Evolutionary conservation across 495 filamentous ascomycete species (phyloP).

Genomic region (Neurospora pannonica): DNA sequence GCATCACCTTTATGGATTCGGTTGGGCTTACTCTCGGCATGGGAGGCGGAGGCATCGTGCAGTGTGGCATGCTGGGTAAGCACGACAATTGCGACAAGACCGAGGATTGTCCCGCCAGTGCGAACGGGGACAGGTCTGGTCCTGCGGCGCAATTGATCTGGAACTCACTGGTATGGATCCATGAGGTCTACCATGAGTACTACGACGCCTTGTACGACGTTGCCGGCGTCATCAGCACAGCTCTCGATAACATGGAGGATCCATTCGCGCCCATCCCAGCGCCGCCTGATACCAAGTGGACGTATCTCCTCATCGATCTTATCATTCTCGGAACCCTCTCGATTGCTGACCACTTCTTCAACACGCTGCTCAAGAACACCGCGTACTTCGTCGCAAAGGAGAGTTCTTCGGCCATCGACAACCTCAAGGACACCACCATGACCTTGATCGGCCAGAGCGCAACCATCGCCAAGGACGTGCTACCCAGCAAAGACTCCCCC

Average conservation of each 20-base stretch:
- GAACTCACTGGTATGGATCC: conserved; percentile 21
- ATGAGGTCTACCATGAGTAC: conserved; percentile 12
- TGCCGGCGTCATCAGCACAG: not conserved
- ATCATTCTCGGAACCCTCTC: conserved; percentile 14
- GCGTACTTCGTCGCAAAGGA: not conserved
- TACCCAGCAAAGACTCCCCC: not conserved
- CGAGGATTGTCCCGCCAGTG: not conserved
- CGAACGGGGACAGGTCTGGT: conserved; percentile 6
- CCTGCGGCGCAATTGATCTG: conserved; percentile 21
- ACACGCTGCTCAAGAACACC: not conserved
- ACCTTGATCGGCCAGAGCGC: conserved; percentile 1
- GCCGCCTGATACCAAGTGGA: conserved; percentile 12
- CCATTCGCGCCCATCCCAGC: conserved; percentile 23
- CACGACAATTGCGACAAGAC: not conserved
- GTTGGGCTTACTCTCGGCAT: conserved; percentile 45
- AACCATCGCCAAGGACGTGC: not conserved
- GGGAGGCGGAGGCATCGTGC: not conserved
- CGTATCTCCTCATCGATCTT: conserved; percentile 17
- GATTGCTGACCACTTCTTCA: conserved; percentile 17
- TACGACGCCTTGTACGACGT: not conserved
- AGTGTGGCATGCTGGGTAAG: not conserved
- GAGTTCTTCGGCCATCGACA: not conserved
- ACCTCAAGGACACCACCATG: conserved; percentile 9
- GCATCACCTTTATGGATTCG: conserved; percentile 56
- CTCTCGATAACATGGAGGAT: conserved; percentile 16